A percentile compares a stretch with the other conserved stretches of the same genome.
phyloP scores from a whole-genome alignment of 305 asterid genomes.

The Nicotiana rustica region DNA sequence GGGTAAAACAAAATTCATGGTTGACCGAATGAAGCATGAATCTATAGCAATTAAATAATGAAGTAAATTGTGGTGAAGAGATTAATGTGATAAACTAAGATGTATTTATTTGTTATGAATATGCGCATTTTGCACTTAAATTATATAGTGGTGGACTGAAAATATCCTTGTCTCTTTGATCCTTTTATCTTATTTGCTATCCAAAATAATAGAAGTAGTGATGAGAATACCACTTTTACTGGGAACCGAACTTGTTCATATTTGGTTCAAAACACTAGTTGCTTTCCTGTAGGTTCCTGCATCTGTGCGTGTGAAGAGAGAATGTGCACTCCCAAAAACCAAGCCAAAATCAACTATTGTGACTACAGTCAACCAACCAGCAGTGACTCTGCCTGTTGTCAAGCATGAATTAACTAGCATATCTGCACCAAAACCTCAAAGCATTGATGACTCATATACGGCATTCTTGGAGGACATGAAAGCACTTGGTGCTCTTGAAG shows the following conservation, averaged over 20 bases:
- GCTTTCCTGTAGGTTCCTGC: constrained; percentile 43
- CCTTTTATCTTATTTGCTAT: constrained; percentile 20
- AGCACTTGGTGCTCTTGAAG: constrained; percentile 89
- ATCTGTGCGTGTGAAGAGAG: constrained; percentile 93
- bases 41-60: too few species aligned
- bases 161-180: not conserved
- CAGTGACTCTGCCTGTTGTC: constrained; percentile 49
- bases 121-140: not conserved
- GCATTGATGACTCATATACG: constrained; percentile 89
- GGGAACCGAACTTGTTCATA: not conserved
- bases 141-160: not conserved
- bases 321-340: constrained; percentile 70
- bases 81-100: too few species aligned
- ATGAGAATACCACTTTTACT: not conserved
- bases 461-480: constrained; percentile 99
- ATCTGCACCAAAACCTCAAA: constrained; percentile 68
- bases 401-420: constrained; percentile 57
- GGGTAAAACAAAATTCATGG: too few species aligned
- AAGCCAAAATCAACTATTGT: constrained; percentile 67
- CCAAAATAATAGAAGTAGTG: not conserved
- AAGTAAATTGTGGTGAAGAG: too few species aligned
- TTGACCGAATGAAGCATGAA: too few species aligned
- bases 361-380: constrained; percentile 54
- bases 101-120: too few species aligned
- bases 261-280: constrained; percentile 28